Base-by-base conservation (phyloP, 179 eudicot genomes). In the Sideroxylon spinosum region DNA sequence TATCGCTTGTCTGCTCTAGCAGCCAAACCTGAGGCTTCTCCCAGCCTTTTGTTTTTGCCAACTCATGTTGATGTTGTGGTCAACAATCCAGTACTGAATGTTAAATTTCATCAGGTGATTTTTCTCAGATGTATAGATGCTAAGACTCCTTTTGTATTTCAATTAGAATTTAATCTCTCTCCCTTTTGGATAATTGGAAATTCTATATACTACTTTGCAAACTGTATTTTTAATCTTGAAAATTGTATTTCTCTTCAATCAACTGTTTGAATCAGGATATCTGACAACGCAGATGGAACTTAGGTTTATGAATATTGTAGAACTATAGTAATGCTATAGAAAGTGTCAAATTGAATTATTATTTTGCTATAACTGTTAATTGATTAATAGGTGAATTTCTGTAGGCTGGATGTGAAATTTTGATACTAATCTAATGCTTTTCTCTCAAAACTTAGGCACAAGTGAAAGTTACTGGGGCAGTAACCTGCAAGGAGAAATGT, bases 1-100 rank as follows among this genome's bases (percentile, higher is more conserved):
- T 96, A 96, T 80, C 97, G 94, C 62, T 82, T 96, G 83, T 92
- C 98, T 82, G 96, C 98, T 78, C 78, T 96, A 85, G 88, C 99
- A 69, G 91, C 91, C 77, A 76, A 86, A 68, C 85, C 94, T 26
- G 97, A 92, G 81, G 83, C 82, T 85, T 72, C 92, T 75, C 87
- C 94, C 9, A 91, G 88, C 66, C 97, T 94, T 64, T 71, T 88
- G 81, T 91, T 92, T 84, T 89, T 93, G 84, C 98, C 99, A 61
- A 78, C 92, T 74, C 81, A 90, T 80, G 71, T 86, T 67, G 99
- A 96, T 87, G 90, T 94, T 76, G 80, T 76, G 78, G 94, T 94
- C 61, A 87, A 87, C 71, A 92, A 89, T 86, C 98, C 99, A 65
- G 81, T 94, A 65, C 90, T 94, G 80, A 77, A 86, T 81, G 85